Base-by-base conservation (phyloP, 208 protist species). In the Acanthamoeba castellanii region DNA sequence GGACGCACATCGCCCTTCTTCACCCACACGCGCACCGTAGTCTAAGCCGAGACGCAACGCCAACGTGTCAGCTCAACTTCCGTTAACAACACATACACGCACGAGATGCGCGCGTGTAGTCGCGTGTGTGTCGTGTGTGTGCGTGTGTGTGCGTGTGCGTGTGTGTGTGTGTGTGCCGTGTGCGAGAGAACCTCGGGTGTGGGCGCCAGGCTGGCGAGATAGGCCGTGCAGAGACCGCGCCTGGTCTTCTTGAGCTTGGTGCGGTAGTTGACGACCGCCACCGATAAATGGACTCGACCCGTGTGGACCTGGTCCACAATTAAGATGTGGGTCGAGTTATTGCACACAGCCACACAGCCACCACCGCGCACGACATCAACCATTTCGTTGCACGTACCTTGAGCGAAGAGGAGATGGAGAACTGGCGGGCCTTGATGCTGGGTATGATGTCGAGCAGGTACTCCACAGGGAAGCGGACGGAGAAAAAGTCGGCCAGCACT, bases 361-460 rank as follows among this genome's bases (percentile, higher is more conserved):
- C 47, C 3, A 3, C 3, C 34, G 7, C 20, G 70, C 42, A 64
- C 37, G 34, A n/a, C n/a, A n/a, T n/a, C n/a, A n/a, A n/a, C n/a
- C n/a, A n/a, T n/a, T n/a, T n/a, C n/a, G n/a, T n/a, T n/a, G n/a
- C n/a, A n/a, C n/a, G n/a, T 55, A 94, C 37, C 8, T n/a, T 66
- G 45, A 68, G 55, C 47, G 96, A 95, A 4, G 94, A 96, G 42
- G 95, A 95, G 30, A 97, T 96, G 59, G 96, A 97, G 55, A 96
- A 97, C 30, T 94, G 95, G 66, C 96, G 81, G 22, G 96, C 84
- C 70, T 95, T 92, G 27, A 97, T 95, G 27, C 68, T 22, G 32
- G 95, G 89, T 11, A 97, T 93, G 27, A 97, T 55, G 76, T 96
- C 95, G 45, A 97, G 94, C 61, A 97, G 37, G 93, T 96, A 96